These are phyloP conservation scores for Neurospora sp. DNA, from an alignment of 495 filamentous ascomycete species.

Conservation along the genomic window DNA sequence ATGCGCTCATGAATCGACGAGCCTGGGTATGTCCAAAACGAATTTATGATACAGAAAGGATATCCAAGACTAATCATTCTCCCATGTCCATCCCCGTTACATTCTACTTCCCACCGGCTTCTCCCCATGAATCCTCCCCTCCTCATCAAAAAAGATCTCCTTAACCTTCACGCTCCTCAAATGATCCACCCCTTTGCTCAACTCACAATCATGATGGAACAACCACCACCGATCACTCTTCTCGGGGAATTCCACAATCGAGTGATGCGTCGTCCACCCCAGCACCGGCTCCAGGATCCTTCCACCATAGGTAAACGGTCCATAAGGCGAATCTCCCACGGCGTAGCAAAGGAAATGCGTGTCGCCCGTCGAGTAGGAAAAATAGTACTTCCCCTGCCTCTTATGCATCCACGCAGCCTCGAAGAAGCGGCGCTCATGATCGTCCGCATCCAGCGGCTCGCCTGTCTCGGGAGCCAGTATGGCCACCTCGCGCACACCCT, in stretches of 20 bases:
- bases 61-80: background rate
- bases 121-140: constrained; percentile 45
- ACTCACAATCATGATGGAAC: constrained; percentile 62
- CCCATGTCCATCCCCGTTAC: background rate
- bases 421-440: constrained; percentile 68
- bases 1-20: background rate
- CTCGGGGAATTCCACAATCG: constrained; percentile 56
- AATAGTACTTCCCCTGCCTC: constrained; percentile 58
- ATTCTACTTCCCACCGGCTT: constrained; percentile 15
- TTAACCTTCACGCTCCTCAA: constrained; percentile 58
- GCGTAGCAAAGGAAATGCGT: constrained; percentile 63
- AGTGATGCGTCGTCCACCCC: constrained; percentile 74
- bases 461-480: constrained; percentile 51
- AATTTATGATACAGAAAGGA: background rate
- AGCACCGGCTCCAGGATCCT: constrained; percentile 63
- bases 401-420: constrained; percentile 69
- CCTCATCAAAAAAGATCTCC: constrained; percentile 60
- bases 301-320: constrained; percentile 62
- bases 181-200: constrained; percentile 53
- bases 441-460: constrained; percentile 46
- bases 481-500: constrained; percentile 36
- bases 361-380: constrained; percentile 67
- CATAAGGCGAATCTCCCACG: constrained; percentile 46
- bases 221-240: constrained; percentile 50
- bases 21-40: background rate